phyloP scores from a whole-genome alignment of 2,329 filamentous ascomycete genomes.

The Talaromyces sp. region DNA sequence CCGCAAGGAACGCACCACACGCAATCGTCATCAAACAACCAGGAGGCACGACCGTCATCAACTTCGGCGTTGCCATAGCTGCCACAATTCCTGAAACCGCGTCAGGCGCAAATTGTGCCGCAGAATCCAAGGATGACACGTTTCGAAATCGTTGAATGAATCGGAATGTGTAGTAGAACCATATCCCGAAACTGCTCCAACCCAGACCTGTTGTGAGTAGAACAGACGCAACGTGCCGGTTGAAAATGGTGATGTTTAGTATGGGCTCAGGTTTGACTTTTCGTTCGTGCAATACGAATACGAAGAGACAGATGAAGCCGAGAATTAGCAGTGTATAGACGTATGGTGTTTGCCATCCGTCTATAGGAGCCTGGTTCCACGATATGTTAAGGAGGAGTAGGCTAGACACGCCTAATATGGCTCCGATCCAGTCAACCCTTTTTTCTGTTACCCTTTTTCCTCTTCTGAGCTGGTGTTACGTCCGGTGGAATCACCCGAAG shows the following conservation, averaged over 20 bases:
- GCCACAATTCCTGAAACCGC: conserved; percentile 31
- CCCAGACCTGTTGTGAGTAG: conserved; percentile 41
- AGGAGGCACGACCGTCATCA: conserved; percentile 25
- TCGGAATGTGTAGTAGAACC: conserved; percentile 41
- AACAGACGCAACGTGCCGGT: conserved; percentile 31
- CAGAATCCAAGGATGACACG: conserved; percentile 27
- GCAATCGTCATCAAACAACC: conserved; percentile 31
- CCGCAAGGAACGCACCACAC: conserved; percentile 27
- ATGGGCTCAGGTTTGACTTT: conserved; percentile 7
- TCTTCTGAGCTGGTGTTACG: background rate
- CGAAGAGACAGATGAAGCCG: conserved; percentile 39
- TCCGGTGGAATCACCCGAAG: background rate
- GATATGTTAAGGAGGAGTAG: conserved; percentile 52
- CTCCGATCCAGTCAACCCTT: background rate
- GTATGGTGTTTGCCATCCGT: conserved; percentile 46
- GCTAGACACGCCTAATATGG: conserved; percentile 42
- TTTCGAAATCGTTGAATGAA: conserved; percentile 28
- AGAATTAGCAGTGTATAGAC: conserved; percentile 45
- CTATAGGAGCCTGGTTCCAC: conserved; percentile 50
- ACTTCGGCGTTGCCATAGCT: conserved; percentile 26
- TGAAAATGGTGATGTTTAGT: conserved; percentile 7
- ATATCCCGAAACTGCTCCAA: conserved; percentile 42
- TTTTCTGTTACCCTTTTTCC: background rate
- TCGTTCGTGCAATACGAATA: conserved; percentile 12
- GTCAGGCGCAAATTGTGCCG: conserved; percentile 31